phyloP scores from a whole-genome alignment of 192 early-diverging fungal genomes.

The Dissophora ornata region DNA sequence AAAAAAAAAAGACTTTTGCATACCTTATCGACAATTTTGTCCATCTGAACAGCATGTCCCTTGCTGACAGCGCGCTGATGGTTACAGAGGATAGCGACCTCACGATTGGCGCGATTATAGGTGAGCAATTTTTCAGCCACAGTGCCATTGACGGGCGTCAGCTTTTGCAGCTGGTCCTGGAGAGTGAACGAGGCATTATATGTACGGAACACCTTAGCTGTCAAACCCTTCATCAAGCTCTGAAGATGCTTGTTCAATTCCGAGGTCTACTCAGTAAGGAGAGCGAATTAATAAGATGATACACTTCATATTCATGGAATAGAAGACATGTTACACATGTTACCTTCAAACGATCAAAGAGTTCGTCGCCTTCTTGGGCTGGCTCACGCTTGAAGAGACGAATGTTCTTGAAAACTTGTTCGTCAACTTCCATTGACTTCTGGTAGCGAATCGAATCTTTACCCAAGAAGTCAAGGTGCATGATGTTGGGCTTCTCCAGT shows the following conservation, averaged over 20 bases:
- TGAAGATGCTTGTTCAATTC: conserved; percentile 91
- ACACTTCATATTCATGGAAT: neutral
- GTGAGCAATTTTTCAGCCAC: conserved; percentile 89
- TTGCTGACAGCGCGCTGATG: conserved; percentile 94
- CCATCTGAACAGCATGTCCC: conserved; percentile 79
- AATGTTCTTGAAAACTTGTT: conserved; percentile 95
- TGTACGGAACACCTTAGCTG: conserved; percentile 99
- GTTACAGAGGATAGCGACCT: conserved; percentile 97
- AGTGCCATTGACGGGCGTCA: conserved; percentile 75
- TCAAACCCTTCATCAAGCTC: conserved; percentile 88
- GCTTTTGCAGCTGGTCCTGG: conserved; percentile 82
- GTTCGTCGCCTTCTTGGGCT: conserved; percentile 77
- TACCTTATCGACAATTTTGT: conserved; percentile 85
- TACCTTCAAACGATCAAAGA: conserved; percentile 94
- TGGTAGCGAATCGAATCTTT: conserved; percentile 97
- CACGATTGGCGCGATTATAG: conserved; percentile 95
- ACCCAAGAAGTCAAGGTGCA: conserved; percentile 96
- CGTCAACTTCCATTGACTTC: conserved; percentile 85
- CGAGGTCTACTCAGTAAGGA: conserved; percentile 64
- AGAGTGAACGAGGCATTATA: conserved; percentile 96
- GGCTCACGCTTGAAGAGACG: conserved; percentile 86
- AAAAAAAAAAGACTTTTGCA: conserved; percentile 3
- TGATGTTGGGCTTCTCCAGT: conserved; percentile 83
- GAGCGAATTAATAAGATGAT: neutral
- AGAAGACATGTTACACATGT: neutral